Evolutionary conservation across 169 alveolate species (phyloP), one percentile per base, ranked within the genome.

Genomic region (Cryptosporidium canis): DNA sequence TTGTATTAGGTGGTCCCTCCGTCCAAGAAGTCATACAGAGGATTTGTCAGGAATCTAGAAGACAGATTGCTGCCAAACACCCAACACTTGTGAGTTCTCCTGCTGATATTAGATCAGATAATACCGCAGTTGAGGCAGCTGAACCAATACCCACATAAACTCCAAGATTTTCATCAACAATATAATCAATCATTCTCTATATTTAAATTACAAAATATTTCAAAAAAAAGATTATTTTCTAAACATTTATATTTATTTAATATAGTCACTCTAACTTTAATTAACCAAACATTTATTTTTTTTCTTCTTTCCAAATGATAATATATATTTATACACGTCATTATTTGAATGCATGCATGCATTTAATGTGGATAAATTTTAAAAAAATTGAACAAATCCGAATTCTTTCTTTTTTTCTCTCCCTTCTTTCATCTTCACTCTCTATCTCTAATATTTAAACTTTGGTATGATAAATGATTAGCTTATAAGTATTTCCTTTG

Each of bases 21-120:
- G 29, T 61, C 0, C 9, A 4, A 16, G 87, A 77, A 12, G 53
- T 63, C 0, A 33, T 70, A 29, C 33, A 77, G 12, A 77, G 33
- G 24, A 77, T 77, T 41, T 77, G 87, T 77, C 70, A 61, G 29
- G 87, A 77, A 43, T 58, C 87, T 3, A 56, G 71, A 43, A 77
- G 72, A 58, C 77, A 77, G 41, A 31, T 77, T 55, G 29, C 48
- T 53, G 27, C 70, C 0, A 77, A 77, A 43, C 44, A 58, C 37
- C 68, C 55, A 21, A 58, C 70, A 2, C 18, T 58, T 4, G 14
- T 55, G 6, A 64, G 66, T 11, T 77, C 65, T 4, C 87, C 87
- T 58, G 72, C 87, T 24, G 87, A 77, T 43, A 77, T 77, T 9
- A 58, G 66, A 61, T 24, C 63, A n/a, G 84, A 70, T 33, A 70